Percentiles rank a stretch among this genome's conserved stretches.
These are phyloP conservation scores for Leptodermis oblonga DNA, from an alignment of 257 asterid species.

Conservation along the genomic window DNA sequence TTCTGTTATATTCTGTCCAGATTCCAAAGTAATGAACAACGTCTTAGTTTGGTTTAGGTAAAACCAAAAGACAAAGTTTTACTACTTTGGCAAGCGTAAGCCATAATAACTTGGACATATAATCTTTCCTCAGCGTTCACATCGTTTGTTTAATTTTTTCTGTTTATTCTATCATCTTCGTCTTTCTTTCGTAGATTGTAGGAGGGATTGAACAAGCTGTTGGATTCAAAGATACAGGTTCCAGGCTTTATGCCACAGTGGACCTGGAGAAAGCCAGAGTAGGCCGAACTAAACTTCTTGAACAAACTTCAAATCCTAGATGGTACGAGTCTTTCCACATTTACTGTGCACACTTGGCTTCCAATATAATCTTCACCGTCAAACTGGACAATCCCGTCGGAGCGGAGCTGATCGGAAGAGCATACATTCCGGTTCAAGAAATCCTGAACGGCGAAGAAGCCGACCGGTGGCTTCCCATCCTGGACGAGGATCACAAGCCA, in stretches of 20 bases:
- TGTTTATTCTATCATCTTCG: no score
- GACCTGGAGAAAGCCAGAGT: slow-evolving; percentile 58
- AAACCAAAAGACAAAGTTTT: no score
- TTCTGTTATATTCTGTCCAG: no score
- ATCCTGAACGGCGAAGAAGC: slow-evolving; percentile 21
- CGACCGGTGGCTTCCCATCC: slow-evolving; percentile 36
- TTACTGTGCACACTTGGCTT: slow-evolving; percentile 36
- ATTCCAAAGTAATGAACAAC: no score
- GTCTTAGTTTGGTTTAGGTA: no score
- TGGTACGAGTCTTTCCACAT: slow-evolving; percentile 42
- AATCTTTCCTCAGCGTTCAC: no score
- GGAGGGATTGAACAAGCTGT: slow-evolving; percentile 47
- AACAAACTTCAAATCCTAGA: slow-evolving; percentile 25
- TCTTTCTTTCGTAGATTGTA: slow-evolving; percentile 25
- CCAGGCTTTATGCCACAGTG: slow-evolving; percentile 53
- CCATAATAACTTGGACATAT: no score
- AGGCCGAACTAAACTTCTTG: slow-evolving; percentile 39
- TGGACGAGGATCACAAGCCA: slow-evolving; percentile 20
- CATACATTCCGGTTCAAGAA: slow-evolving; percentile 29
- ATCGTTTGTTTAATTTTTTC: no score
- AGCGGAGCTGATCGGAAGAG: slow-evolving; percentile 40
- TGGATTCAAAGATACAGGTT: slow-evolving; percentile 37
- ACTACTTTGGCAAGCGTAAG: no score
- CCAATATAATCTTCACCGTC: slow-evolving; percentile 33
- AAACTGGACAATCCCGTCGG: slow-evolving; percentile 32